phyloP scores from a whole-genome alignment of 768 basidiomycete species.

The Hirschioporus abietinus region DNA sequence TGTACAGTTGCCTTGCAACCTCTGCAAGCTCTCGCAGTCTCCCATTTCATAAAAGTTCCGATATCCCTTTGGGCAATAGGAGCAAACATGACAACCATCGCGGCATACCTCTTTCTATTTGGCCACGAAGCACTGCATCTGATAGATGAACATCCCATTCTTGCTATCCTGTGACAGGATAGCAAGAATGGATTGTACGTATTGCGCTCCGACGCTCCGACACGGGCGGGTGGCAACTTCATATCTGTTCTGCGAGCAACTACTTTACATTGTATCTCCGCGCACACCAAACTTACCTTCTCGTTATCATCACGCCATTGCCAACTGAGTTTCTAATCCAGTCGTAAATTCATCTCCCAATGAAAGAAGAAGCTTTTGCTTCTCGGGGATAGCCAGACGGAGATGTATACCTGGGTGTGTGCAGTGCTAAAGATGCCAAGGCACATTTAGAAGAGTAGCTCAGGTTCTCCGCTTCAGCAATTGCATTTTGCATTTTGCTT shows the following conservation, averaged over 20 bases:
- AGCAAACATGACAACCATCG: neutral
- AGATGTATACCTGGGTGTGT: no score
- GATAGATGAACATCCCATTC: neutral
- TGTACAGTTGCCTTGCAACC: neutral
- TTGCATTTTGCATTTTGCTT: neutral
- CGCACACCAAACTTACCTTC: neutral
- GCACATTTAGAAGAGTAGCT: neutral
- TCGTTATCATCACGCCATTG: neutral
- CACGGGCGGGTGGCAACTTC: neutral
- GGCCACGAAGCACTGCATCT: neutral
- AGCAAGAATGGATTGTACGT: neutral
- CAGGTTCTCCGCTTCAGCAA: neutral
- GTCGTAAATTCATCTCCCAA: neutral
- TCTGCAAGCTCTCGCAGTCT: neutral
- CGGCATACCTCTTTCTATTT: neutral
- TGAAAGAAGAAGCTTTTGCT: neutral
- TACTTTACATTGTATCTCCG: neutral
- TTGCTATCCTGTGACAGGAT: no score
- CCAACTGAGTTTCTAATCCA: neutral
- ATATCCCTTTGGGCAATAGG: neutral
- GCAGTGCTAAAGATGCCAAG: neutral
- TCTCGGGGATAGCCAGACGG: neutral
- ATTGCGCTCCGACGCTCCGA: neutral
- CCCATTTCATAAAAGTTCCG: neutral
- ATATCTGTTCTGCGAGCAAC: neutral